Conservation (phyloP, 352 stramenopile genomes). For the Hyaloperonospora brassicae region DNA sequence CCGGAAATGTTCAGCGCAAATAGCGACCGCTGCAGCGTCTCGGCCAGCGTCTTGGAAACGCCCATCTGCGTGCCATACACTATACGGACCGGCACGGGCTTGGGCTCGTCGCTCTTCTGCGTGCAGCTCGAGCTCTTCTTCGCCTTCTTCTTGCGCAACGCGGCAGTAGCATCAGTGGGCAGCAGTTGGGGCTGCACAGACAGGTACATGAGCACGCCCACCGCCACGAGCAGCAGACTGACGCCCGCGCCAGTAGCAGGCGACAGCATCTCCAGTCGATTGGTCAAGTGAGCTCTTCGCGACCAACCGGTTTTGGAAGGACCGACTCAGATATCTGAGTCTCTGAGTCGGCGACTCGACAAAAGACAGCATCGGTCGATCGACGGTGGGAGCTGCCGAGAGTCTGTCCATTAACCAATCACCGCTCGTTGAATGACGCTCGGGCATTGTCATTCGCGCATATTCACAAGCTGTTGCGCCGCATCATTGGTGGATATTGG, state of each 20-base stretch:
- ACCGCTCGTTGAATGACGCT: too few species aligned
- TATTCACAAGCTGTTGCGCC: too few species aligned
- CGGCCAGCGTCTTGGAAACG: conserved; percentile 67
- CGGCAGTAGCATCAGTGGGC: conserved; percentile 1
- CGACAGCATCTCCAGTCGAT: conserved; percentile 19
- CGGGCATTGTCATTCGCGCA: too few species aligned
- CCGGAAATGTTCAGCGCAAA: conserved; percentile 74
- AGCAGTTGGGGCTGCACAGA: conserved; percentile 19
- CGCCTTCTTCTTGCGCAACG: conserved; percentile 14
- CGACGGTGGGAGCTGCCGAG: too few species aligned
- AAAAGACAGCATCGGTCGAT: too few species aligned
- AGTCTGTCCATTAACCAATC: too few species aligned
- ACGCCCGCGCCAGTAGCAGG: conserved; percentile 26
- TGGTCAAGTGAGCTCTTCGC: background rate
- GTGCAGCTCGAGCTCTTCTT: conserved; percentile 15
- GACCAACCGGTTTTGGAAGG: background rate
- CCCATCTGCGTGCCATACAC: conserved; percentile 84
- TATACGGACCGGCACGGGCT: conserved; percentile 62
- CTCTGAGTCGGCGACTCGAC: too few species aligned
- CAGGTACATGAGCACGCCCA: conserved; percentile 42
- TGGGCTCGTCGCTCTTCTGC: conserved; percentile 13
- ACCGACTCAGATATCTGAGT: background rate
- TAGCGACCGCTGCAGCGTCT: conserved; percentile 64
- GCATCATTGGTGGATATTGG: too few species aligned
- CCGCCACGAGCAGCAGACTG: conserved; percentile 43